These are phyloP conservation scores for Aspergillus sp. DNA, from an alignment of 2,329 filamentous ascomycete genomes.

Conservation along the genomic window DNA sequence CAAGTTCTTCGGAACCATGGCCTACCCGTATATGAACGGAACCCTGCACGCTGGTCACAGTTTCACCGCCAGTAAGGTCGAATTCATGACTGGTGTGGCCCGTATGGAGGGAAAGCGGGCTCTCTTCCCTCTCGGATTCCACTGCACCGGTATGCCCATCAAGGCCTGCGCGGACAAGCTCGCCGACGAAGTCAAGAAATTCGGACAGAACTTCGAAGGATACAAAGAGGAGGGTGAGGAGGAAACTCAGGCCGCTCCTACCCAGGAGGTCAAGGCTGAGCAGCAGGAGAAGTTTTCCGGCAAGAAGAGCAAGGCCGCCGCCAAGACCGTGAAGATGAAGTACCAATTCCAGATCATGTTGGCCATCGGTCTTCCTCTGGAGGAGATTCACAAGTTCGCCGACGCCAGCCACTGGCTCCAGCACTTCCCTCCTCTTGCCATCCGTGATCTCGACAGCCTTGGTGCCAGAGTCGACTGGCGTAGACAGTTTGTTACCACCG, in stretches of 20 bases:
- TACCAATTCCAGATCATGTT: slow-evolving; percentile 97
- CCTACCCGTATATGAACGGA: slow-evolving; percentile 82
- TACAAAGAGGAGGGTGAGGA: slow-evolving; percentile 65
- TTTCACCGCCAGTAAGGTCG: slow-evolving; percentile 89
- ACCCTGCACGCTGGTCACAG: slow-evolving; percentile 87
- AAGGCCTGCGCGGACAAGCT: slow-evolving; percentile 97
- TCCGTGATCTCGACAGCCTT: slow-evolving; percentile 75
- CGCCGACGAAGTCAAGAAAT: slow-evolving; percentile 81
- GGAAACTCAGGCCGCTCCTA: slow-evolving; percentile 55
- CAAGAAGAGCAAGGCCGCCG: slow-evolving; percentile 87
- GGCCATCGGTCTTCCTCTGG: slow-evolving; percentile 78
- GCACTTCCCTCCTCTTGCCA: slow-evolving; percentile 80
- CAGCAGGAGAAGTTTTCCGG: slow-evolving; percentile 86
- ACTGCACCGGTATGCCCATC: slow-evolving; percentile 97
- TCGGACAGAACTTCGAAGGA: slow-evolving; percentile 80
- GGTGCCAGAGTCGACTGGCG: slow-evolving; percentile 92
- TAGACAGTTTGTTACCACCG: slow-evolving; percentile 88
- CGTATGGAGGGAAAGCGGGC: slow-evolving; percentile 87
- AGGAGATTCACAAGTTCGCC: slow-evolving; percentile 91
- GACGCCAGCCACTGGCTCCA: slow-evolving; percentile 90
- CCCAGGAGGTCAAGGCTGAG: slow-evolving; percentile 71
- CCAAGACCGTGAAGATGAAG: slow-evolving; percentile 89
- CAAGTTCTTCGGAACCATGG: slow-evolving; percentile 86
- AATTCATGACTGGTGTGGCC: slow-evolving; percentile 83
- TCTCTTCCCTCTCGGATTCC: slow-evolving; percentile 90